Conservation (phyloP, 2,329 filamentous ascomycete species). For the Coleophoma cylindrospora region DNA sequence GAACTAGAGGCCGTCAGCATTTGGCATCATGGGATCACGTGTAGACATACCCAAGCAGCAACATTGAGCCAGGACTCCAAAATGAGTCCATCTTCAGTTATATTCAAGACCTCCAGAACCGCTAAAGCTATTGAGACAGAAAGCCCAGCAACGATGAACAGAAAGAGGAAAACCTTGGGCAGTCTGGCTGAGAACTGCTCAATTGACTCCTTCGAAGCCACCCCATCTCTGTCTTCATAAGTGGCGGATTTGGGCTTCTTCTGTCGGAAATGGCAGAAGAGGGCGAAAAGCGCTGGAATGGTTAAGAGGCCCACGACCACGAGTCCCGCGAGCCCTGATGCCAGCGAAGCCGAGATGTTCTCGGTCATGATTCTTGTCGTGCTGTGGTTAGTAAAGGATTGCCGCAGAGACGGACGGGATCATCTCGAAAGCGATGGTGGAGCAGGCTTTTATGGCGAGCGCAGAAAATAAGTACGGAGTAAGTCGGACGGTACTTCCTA, state of each 20-base stretch:
- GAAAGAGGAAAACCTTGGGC: slow-evolving; percentile 48
- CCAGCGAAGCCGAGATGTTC: slow-evolving; percentile 35
- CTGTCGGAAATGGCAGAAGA: slow-evolving; percentile 28
- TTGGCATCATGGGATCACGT: slow-evolving; percentile 13
- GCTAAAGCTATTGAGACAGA: slow-evolving; percentile 51
- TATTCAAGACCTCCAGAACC: slow-evolving; percentile 41
- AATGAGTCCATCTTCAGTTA: slow-evolving; percentile 32
- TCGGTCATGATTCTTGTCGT: slow-evolving; percentile 50
- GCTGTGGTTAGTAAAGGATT: neutral
- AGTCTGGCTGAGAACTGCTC: slow-evolving; percentile 55
- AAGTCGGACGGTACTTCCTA: neutral
- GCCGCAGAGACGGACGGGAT: too few relatives aligned
- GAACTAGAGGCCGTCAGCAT: slow-evolving; percentile 31
- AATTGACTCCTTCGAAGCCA: slow-evolving; percentile 58
- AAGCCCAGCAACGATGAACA: slow-evolving; percentile 49
- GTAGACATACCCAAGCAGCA: slow-evolving; percentile 55
- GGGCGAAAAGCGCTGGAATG: slow-evolving; percentile 30
- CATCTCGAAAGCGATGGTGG: too few relatives aligned
- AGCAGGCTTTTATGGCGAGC: too few relatives aligned
- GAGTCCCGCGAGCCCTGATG: slow-evolving; percentile 22
- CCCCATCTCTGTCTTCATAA: slow-evolving; percentile 68
- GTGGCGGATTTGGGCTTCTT: slow-evolving; percentile 31
- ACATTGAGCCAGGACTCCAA: slow-evolving; percentile 56
- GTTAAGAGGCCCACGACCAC: slow-evolving; percentile 30
- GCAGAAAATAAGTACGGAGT: neutral